Percentiles rank a stretch among this genome's conserved stretches.
These are phyloP conservation scores for Berkeleyomyces basicola DNA, from an alignment of 2,329 filamentous ascomycete species.

Conservation along the genomic window DNA sequence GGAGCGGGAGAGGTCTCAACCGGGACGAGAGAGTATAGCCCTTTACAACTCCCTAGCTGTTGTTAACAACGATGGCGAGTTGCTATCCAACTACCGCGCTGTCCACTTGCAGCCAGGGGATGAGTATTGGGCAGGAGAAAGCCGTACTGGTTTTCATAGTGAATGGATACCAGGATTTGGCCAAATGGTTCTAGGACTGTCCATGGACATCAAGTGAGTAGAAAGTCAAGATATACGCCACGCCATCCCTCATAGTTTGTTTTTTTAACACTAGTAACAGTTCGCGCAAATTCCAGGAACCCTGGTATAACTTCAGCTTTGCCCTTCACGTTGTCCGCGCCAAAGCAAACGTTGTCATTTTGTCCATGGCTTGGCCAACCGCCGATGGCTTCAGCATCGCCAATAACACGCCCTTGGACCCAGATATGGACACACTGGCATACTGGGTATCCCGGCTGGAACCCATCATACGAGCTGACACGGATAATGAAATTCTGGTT, in stretches of 20 bases:
- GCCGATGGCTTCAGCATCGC: constrained; percentile 30
- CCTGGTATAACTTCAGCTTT: constrained; percentile 17
- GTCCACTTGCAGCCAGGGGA: constrained; percentile 41
- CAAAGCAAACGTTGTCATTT: constrained; percentile 43
- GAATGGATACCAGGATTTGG: constrained; percentile 28
- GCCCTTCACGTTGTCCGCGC: constrained; percentile 38
- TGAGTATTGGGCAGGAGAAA: constrained; percentile 44
- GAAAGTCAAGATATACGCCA: background rate
- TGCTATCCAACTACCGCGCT: constrained; percentile 35
- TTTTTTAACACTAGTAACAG: constrained; percentile 11
- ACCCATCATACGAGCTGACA: constrained; percentile 39
- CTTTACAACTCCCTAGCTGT: constrained; percentile 30
- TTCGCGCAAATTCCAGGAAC: constrained; percentile 12
- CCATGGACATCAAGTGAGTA: constrained; percentile 37
- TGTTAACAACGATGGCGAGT: constrained; percentile 33
- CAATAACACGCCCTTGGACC: constrained; percentile 34
- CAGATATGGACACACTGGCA: constrained; percentile 54
- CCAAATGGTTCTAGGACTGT: constrained; percentile 35
- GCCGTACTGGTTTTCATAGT: constrained; percentile 29
- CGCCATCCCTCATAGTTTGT: too few species aligned
- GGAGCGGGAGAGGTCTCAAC: constrained; percentile 25
- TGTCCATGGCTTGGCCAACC: constrained; percentile 67
- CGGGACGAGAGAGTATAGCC: constrained; percentile 18
- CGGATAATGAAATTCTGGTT: constrained; percentile 44
- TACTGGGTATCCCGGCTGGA: constrained; percentile 64